Percentiles rank a stretch among this genome's conserved stretches.
Evolutionary conservation across 768 basidiomycete genomes (phyloP).

Genomic region (Strobilomyces dryophilus): DNA sequence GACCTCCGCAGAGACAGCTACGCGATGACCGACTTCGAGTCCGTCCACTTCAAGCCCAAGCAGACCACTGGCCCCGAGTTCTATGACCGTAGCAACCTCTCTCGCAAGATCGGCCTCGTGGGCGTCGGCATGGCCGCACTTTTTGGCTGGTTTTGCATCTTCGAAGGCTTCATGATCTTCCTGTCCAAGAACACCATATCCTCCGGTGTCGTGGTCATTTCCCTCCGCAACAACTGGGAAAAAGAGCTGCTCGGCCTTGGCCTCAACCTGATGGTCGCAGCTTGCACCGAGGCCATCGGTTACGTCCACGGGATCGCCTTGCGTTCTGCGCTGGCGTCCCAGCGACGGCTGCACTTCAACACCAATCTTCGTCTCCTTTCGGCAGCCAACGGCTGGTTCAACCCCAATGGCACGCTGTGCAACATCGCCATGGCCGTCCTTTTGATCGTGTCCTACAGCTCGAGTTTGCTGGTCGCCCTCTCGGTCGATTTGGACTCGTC

Average conservation of each 20-base stretch:
- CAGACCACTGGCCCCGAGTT: conserved; percentile 24
- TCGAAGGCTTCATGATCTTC: conserved; percentile 21
- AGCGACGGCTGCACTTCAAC: conserved; percentile 24
- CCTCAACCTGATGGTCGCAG: conserved; percentile 25
- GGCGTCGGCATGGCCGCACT: conserved; percentile 22
- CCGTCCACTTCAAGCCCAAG: conserved; percentile 17
- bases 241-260: conserved; percentile 21
- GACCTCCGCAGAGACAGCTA: conserved; percentile 6
- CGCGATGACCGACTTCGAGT: conserved; percentile 17
- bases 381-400: conserved; percentile 15
- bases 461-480: conserved; percentile 21
- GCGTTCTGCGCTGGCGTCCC: conserved; percentile 26
- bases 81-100: conserved; percentile 25
- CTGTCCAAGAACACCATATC: conserved; percentile 20
- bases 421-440: conserved; percentile 25
- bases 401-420: conserved; percentile 21
- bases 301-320: conserved; percentile 25
- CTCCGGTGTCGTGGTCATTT: conserved; percentile 21
- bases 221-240: conserved; percentile 10
- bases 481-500: conserved; percentile 17
- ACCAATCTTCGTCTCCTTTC: conserved; percentile 29
- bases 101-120: conserved; percentile 22
- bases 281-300: conserved; percentile 29
- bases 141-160: conserved; percentile 23
- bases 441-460: conserved; percentile 28